These are phyloP conservation scores for Haematococcus lacustris DNA, from an alignment of 139 green algal genomes.

Conservation along the genomic window DNA sequence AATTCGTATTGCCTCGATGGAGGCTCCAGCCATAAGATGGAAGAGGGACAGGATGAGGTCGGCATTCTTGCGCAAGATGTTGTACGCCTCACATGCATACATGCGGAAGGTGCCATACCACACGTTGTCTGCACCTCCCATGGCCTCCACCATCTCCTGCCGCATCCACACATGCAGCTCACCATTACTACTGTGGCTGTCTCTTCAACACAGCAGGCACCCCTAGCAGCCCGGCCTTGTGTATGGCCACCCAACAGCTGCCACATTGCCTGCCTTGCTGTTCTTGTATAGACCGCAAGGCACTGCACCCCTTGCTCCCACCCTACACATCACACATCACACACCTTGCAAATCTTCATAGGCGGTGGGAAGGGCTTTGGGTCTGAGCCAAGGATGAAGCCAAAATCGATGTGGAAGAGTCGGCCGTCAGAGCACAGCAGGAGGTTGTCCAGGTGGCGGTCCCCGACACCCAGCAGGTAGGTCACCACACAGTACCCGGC, in stretches of 20 bases:
- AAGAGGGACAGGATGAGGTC: conserved; percentile 90
- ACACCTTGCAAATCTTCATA: conserved; percentile 79
- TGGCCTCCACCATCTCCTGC: conserved; percentile 86
- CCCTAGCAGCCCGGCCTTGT: too few relatives aligned
- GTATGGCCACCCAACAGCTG: too few relatives aligned
- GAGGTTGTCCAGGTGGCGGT: conserved; percentile 95
- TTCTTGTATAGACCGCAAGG: too few relatives aligned
- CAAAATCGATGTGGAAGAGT: conserved; percentile 98
- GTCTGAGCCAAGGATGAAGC: conserved; percentile 91
- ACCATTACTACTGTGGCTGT: too few relatives aligned
- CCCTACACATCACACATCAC: background rate
- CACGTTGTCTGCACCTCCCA: conserved; percentile 76
- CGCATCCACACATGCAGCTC: background rate
- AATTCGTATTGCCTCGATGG: conserved; percentile 67
- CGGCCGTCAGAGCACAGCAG: conserved; percentile 80
- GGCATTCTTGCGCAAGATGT: conserved; percentile 91
- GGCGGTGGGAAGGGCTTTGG: conserved; percentile 94
- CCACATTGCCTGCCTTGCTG: too few relatives aligned
- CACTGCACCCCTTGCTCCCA: background rate
- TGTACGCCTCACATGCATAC: conserved; percentile 90
- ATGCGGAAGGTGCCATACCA: conserved; percentile 73
- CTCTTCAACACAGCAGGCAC: too few relatives aligned
- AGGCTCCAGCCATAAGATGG: conserved; percentile 89
- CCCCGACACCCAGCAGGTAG: conserved; percentile 90
- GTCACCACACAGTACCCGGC: conserved; percentile 96